Evolutionary conservation across 495 filamentous ascomycete genomes (phyloP).

Genomic region (Hypoxylon fragiforme): DNA sequence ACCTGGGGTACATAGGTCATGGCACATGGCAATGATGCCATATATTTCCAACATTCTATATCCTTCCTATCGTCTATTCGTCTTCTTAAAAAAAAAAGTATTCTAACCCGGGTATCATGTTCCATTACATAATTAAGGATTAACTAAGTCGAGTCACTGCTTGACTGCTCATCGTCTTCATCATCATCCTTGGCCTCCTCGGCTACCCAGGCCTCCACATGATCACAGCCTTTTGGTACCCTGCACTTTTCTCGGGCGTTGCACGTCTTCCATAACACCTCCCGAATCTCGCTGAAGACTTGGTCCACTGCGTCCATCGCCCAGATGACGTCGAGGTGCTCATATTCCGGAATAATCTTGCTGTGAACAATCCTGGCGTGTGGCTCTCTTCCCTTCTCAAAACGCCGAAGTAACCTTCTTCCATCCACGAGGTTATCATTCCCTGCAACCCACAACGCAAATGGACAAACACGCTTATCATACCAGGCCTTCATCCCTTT

Average conservation of each 20-base stretch:
- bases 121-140: constrained; percentile 8
- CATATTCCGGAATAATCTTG: constrained; percentile 86
- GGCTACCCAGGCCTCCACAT: constrained; percentile 43
- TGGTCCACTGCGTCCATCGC: constrained; percentile 86
- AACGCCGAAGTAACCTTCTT: constrained; percentile 67
- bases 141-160: constrained; percentile 39
- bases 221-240: constrained; percentile 65
- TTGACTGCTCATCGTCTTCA: constrained; percentile 33
- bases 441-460: constrained; percentile 88
- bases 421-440: constrained; percentile 86
- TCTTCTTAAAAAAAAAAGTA: too few species aligned
- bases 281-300: constrained; percentile 77
- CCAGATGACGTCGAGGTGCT: constrained; percentile 96
- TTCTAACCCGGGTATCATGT: constrained; percentile 29
- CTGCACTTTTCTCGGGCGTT: constrained; percentile 60
- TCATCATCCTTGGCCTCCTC: constrained; percentile 10
- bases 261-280: constrained; percentile 80
- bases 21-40: too few species aligned
- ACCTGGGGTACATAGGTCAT: too few species aligned
- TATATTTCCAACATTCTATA: too few species aligned
- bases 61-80: too few species aligned
- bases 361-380: constrained; percentile 77
- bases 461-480: constrained; percentile 73
- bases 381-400: constrained; percentile 79
- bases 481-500: constrained; percentile 73